Evolutionary conservation across 345 rosid genomes (phyloP), one percentile per base, ranked within the genome.

Genomic region (Rubroshorea leprosula): DNA sequence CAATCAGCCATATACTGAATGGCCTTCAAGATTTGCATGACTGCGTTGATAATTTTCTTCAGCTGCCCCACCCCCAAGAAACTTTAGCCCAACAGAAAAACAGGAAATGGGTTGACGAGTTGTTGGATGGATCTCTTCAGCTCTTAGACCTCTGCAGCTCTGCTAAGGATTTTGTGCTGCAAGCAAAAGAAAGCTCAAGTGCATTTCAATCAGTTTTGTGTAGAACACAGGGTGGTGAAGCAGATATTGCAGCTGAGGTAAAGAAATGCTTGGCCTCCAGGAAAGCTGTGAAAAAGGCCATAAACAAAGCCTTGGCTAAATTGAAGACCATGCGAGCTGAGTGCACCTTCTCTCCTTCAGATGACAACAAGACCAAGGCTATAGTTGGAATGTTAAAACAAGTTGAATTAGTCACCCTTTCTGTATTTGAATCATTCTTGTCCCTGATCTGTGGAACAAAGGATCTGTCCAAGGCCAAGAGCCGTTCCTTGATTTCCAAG

Each of bases 91-190:
- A 77, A 48, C 72, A 70, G 16, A 21, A 67, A 19, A 22, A 57
- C 18, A 68, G 43, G 51, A 54, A 49, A 20, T 22, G 8, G 7
- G 70, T 69, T 6, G 67, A 68, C 18, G 77, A 64, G 55, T 49
- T 68, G 39, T 61, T 78, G 60, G 73, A 74, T 46, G 72, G 73
- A 10, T 71, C 82, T 4, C 58, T 72, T 20, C 43, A 23, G 54
- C 55, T 71, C 52, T 58, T 72, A 27, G 76, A 74, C n/a, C 27
- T 70, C 8, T 74, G 77, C 27, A 64, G 57, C 51, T 57, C 53
- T 13, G 43, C 68, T 39, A 67, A 67, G 46, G 75, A 71, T 72
- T 73, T 63, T 35, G 59, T 80, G 61, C 44, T 55, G n/a, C 73
- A 63, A 55, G 62, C 62, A 52, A 73, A 68, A 49, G 69, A 66